phyloP scores from a whole-genome alignment of 352 stramenopile species.

The Pythium monospermum region DNA sequence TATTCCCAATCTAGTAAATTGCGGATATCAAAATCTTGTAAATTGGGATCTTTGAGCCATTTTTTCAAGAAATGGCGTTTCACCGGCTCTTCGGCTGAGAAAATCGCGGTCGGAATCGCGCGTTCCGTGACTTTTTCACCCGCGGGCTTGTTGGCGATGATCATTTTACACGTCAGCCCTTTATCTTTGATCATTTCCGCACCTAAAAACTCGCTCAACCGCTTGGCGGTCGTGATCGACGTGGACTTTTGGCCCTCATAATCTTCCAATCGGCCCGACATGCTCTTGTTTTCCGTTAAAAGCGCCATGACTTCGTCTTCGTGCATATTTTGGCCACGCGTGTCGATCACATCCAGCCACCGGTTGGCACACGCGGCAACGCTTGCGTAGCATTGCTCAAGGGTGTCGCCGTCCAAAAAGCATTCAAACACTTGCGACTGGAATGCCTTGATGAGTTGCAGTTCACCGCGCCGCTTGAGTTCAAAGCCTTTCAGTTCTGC shows the following conservation, averaged over 20 bases:
- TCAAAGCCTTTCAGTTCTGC: conserved; percentile 94
- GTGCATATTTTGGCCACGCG: conserved; percentile 90
- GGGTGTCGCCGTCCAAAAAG: conserved; percentile 92
- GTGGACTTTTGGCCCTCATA: conserved; percentile 97
- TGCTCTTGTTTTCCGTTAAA: conserved; percentile 98
- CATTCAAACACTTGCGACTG: conserved; percentile 97
- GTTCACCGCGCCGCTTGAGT: conserved; percentile 97
- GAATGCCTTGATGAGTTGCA: conserved; percentile 99
- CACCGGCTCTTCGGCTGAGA: conserved; percentile 92
- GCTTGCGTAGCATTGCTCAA: conserved; percentile 95
- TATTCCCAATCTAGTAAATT: conserved; percentile 99
- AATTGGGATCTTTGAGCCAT: conserved; percentile 91
- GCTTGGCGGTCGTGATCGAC: conserved; percentile 95
- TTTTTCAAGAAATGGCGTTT: conserved; percentile 97
- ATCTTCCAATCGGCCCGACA: conserved; percentile 96
- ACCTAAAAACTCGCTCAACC: conserved; percentile 98
- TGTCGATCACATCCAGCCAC: conserved; percentile 99
- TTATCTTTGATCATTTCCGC: conserved; percentile 98
- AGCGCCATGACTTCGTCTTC: conserved; percentile 97
- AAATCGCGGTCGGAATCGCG: conserved; percentile 98
- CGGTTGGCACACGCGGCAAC: conserved; percentile 96
- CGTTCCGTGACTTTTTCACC: conserved; percentile 97
- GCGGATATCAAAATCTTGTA: conserved; percentile 92
- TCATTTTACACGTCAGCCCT: conserved; percentile 97
- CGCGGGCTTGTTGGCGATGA: conserved; percentile 90